Evolutionary conservation across 495 filamentous ascomycete genomes (phyloP).

Genomic region (Tricharina praecox): DNA sequence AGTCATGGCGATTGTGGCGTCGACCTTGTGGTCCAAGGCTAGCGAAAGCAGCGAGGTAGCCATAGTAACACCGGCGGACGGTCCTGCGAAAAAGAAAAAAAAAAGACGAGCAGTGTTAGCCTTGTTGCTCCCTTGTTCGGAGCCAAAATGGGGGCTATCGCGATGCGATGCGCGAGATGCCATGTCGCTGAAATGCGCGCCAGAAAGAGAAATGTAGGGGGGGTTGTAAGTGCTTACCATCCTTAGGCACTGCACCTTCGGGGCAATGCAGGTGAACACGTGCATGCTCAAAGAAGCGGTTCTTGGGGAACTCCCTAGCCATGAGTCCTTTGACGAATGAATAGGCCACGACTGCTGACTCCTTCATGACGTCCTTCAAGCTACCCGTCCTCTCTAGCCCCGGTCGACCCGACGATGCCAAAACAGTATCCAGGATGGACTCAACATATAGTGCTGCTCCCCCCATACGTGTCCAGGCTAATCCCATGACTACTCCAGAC

Average conservation of each 20-base stretch:
- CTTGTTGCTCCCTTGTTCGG: background rate
- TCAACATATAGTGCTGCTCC: constrained; percentile 94
- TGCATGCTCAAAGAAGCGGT: constrained; percentile 92
- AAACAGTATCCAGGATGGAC: constrained; percentile 73
- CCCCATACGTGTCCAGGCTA: constrained; percentile 97
- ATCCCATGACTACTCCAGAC: constrained; percentile 95
- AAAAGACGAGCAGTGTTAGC: constrained; percentile 1
- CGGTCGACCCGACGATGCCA: constrained; percentile 52
- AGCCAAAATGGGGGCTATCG: background rate
- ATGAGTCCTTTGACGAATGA: constrained; percentile 84
- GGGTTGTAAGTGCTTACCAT: constrained; percentile 38
- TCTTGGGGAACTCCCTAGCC: constrained; percentile 67
- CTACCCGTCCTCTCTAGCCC: constrained; percentile 84
- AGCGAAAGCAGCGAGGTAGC: constrained; percentile 76
- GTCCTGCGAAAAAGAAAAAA: constrained; percentile 43
- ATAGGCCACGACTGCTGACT: constrained; percentile 86
- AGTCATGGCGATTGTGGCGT: constrained; percentile 91
- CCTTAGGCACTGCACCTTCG: constrained; percentile 91
- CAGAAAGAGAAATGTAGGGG: background rate
- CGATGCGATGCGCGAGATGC: constrained; percentile 2
- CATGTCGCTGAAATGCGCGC: background rate
- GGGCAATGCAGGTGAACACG: constrained; percentile 92
- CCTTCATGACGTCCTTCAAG: constrained; percentile 93
- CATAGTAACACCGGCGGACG: constrained; percentile 94
- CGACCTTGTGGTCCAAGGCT: constrained; percentile 57